Conservation (phyloP, 495 filamentous ascomycete species). For the Letharia lupina region DNA sequence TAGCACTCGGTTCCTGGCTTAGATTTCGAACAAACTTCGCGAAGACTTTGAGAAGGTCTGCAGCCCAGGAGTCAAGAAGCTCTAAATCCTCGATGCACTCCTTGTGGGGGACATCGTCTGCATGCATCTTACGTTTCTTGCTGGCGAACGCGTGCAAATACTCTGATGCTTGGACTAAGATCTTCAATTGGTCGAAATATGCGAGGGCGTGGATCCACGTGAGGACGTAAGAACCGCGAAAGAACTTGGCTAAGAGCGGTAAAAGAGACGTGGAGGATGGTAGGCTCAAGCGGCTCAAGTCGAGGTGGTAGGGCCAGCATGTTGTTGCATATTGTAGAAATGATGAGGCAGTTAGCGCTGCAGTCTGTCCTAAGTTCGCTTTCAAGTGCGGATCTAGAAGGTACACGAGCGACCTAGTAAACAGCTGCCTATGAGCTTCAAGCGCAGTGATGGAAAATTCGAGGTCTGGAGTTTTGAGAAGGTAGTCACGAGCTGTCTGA, state of each 20-base stretch:
- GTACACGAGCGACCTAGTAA: conserved; percentile 13
- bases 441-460: conserved; percentile 11
- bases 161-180: conserved; percentile 19
- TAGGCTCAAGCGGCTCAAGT: background rate
- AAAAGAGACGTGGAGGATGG: conserved; percentile 2
- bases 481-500: conserved; percentile 31
- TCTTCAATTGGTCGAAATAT: conserved; percentile 10
- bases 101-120: conserved; percentile 10
- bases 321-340: conserved; percentile 18
- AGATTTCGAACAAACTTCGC: conserved; percentile 34
- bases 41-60: conserved; percentile 35
- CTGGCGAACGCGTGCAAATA: conserved; percentile 13
- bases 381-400: conserved; percentile 12
- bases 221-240: conserved; percentile 20
- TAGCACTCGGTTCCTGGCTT: conserved; percentile 26
- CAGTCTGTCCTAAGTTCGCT: background rate
- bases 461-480: conserved; percentile 17
- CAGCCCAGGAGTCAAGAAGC: conserved; percentile 33
- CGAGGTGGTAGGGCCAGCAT: conserved; percentile 18
- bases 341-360: background rate
- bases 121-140: conserved; percentile 14
- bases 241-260: conserved; percentile 18
- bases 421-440: conserved; percentile 13
- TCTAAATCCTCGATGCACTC: conserved; percentile 22
- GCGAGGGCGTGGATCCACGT: conserved; percentile 27